These are phyloP conservation scores for Aspergillus sp. DNA, from an alignment of 2,329 filamentous ascomycete species.

Conservation along the genomic window DNA sequence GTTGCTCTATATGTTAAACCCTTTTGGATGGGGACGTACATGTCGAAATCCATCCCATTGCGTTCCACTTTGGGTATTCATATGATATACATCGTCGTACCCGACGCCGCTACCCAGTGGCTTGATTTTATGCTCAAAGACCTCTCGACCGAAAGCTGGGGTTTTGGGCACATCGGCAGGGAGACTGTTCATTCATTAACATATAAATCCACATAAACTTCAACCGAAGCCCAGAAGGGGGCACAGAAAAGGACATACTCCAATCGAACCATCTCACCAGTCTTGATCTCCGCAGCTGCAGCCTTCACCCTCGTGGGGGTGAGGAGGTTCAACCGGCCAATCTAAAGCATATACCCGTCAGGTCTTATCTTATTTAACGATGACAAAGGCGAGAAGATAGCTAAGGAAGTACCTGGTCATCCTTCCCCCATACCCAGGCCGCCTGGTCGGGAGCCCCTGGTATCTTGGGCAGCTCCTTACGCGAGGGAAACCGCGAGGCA, in stretches of 20 bases:
- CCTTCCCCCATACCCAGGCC: conserved; percentile 61
- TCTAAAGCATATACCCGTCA: conserved; percentile 12
- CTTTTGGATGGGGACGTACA: conserved; percentile 23
- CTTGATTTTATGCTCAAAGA: conserved; percentile 58
- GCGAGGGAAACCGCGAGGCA: conserved; percentile 52
- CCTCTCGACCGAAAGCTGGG: conserved; percentile 54
- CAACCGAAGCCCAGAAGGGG: too few species aligned
- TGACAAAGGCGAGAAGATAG: neutral
- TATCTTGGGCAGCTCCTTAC: conserved; percentile 54
- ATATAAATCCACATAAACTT: neutral
- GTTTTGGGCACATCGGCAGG: conserved; percentile 54
- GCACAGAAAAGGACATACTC: conserved; percentile 40
- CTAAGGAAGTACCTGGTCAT: conserved; percentile 47
- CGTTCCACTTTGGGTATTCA: conserved; percentile 52
- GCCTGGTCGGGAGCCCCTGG: conserved; percentile 55
- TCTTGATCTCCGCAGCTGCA: conserved; percentile 54
- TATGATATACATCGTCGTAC: conserved; percentile 46
- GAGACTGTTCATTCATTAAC: conserved; percentile 35
- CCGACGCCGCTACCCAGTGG: conserved; percentile 33
- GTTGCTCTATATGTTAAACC: neutral
- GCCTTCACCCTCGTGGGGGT: conserved; percentile 56
- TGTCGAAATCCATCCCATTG: conserved; percentile 55
- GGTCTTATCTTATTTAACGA: neutral
- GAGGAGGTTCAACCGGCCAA: conserved; percentile 55
- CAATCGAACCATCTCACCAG: conserved; percentile 56